phyloP scores from a whole-genome alignment of 148 eudicot species.

The Chenopodium berlandieri region DNA sequence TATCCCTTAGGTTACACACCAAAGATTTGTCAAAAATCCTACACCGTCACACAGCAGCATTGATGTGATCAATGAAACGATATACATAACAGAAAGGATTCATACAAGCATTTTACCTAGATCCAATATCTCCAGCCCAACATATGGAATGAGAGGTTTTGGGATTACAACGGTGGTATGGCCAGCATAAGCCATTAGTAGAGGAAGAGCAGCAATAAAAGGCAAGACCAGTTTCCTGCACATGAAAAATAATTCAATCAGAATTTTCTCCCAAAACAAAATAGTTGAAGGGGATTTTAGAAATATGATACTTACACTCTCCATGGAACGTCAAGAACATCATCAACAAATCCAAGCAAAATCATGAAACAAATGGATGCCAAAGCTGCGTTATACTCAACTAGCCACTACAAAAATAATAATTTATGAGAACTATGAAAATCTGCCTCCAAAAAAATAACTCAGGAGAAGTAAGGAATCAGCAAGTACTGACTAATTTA shows the following conservation, averaged over 20 bases:
- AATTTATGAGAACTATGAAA: neutral
- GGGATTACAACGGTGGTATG: conserved; percentile 92
- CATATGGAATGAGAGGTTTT: conserved; percentile 75
- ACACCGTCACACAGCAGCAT: neutral
- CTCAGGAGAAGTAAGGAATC: neutral
- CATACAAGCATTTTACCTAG: conserved; percentile 50
- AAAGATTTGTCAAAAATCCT: neutral
- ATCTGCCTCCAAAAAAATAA: conserved; percentile 6
- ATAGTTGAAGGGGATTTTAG: neutral
- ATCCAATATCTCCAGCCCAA: conserved; percentile 77
- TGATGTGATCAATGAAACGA: neutral
- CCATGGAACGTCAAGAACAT: conserved; percentile 97
- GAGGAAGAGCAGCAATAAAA: conserved; percentile 87
- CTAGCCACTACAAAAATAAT: conserved; percentile 74
- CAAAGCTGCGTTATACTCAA: conserved; percentile 95
- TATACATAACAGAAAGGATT: neutral
- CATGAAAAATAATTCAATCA: conserved; percentile 25
- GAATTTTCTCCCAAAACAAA: conserved; percentile 2
- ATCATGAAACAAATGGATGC: conserved; percentile 96
- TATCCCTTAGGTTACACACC: neutral
- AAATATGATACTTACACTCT: conserved; percentile 76
- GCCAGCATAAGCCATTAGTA: conserved; percentile 99
- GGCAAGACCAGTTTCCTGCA: conserved; percentile 87
- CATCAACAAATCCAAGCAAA: conserved; percentile 94
- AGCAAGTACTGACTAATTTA: neutral